These are phyloP conservation scores for Suhomyces taliae DNA, from an alignment of 1,139 yeast species.

Conservation along the genomic window DNA sequence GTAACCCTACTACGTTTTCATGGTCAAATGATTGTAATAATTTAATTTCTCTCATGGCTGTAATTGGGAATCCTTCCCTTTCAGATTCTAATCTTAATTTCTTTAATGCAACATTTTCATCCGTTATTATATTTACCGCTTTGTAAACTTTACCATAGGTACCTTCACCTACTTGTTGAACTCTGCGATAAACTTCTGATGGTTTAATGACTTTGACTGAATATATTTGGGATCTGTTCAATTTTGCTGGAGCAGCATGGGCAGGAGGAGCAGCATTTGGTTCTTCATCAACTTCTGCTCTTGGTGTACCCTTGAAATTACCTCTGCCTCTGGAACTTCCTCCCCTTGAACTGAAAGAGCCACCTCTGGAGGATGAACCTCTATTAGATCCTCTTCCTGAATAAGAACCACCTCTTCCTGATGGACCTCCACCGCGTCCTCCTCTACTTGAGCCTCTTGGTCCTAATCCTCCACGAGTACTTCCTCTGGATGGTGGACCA, in stretches of 20 bases:
- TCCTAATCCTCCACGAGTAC: neutral
- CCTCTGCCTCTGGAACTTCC: conserved; percentile 2
- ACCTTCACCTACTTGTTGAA: conserved; percentile 53
- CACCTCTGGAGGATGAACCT: conserved; percentile 1
- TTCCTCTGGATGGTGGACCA: conserved; percentile 4
- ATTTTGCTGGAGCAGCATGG: conserved; percentile 1
- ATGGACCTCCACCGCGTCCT: conserved; percentile 4
- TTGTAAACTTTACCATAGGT: conserved; percentile 51
- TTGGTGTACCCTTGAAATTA: neutral
- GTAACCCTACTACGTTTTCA: conserved; percentile 72
- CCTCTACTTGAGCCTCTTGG: conserved; percentile 6
- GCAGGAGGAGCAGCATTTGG: too few relatives aligned
- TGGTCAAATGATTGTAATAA: conserved; percentile 85
- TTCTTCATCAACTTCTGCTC: conserved; percentile 2
- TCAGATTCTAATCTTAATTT: conserved; percentile 81
- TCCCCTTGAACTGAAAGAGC: neutral
- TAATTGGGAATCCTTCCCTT: conserved; percentile 93
- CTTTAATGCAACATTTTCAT: conserved; percentile 78
- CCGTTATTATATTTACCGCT: conserved; percentile 68
- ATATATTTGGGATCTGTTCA: conserved; percentile 31
- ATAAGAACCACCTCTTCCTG: conserved; percentile 1
- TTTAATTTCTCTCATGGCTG: conserved; percentile 90
- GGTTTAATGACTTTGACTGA: conserved; percentile 29
- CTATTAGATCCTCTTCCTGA: conserved; percentile 2
- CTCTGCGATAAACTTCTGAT: conserved; percentile 36